Percentiles rank a stretch among this genome's conserved stretches.
phyloP scores from a whole-genome alignment of 78 protist species.

The Monocercomonoides exilis region DNA sequence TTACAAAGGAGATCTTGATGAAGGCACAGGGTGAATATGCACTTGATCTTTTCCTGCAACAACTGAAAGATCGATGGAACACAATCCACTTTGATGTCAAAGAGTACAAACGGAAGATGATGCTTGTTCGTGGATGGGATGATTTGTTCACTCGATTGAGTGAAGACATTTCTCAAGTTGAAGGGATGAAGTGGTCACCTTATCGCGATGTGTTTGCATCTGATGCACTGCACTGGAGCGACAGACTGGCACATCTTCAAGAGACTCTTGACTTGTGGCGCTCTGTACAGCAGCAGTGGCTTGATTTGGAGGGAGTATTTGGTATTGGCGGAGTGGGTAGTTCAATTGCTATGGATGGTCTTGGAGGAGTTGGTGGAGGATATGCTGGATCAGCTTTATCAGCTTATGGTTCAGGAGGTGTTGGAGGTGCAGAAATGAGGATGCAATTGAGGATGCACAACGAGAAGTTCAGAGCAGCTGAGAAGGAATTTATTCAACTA shows the following conservation, averaged over 20 bases:
- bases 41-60: slow-evolving; percentile 76
- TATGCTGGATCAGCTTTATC: slow-evolving; percentile 42
- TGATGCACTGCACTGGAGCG: slow-evolving; percentile 47
- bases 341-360: slow-evolving; percentile 58
- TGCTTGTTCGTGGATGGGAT: slow-evolving; percentile 86
- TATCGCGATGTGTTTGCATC: slow-evolving; percentile 19
- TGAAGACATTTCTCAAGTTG: slow-evolving; percentile 56
- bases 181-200: slow-evolving; percentile 83
- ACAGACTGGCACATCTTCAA: background rate
- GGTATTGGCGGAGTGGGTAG: no score
- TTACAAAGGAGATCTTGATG: slow-evolving; percentile 58
- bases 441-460: slow-evolving; percentile 74
- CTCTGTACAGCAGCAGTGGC: background rate
- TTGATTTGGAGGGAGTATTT: background rate
- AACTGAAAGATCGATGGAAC: slow-evolving; percentile 75
- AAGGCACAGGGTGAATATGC: slow-evolving; percentile 91
- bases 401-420: background rate
- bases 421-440: slow-evolving; percentile 61
- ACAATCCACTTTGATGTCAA: slow-evolving; percentile 63
- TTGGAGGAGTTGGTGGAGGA: slow-evolving; percentile 79
- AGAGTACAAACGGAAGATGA: slow-evolving; percentile 48
- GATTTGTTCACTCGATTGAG: slow-evolving; percentile 65
- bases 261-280: background rate
- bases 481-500: slow-evolving; percentile 67
- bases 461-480: slow-evolving; percentile 57